These are phyloP conservation scores for Picea abies DNA, from an alignment of 83 land plant species.

Conservation along the genomic window DNA sequence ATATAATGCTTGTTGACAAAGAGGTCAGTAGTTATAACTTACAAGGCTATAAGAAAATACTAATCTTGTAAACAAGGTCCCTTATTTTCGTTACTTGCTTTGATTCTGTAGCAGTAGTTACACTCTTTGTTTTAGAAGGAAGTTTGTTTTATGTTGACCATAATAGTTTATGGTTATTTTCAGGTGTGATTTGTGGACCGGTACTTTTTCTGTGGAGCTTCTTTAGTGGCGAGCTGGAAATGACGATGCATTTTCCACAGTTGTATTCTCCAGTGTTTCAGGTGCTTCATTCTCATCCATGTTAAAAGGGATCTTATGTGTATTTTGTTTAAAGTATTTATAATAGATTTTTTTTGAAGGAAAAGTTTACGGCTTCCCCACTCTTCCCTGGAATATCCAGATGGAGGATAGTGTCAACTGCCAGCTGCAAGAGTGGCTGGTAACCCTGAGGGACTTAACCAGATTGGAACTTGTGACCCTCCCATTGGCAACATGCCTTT, in stretches of 20 bases:
- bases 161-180: constrained; percentile 6
- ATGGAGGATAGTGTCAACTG: no score
- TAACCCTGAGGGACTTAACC: no score
- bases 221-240: constrained; percentile 69
- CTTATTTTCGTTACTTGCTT: background rate
- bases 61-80: background rate
- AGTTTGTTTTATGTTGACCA: background rate
- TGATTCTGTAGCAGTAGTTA: background rate
- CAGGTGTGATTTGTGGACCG: constrained; percentile 92
- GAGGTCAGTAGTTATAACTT: background rate
- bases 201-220: constrained; percentile 72
- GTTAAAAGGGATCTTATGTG: background rate
- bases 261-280: constrained; percentile 70
- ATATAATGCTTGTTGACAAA: background rate
- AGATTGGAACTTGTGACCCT: no score
- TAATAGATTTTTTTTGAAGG: no score
- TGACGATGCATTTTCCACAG: constrained; percentile 60
- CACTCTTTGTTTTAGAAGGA: background rate
- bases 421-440: no score
- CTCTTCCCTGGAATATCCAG: no score
- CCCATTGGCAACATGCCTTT: no score
- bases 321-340: background rate
- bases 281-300: constrained; percentile 34
- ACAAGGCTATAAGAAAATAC: constrained; percentile 4
- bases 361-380: no score